These are phyloP conservation scores for Solanum etuberosum DNA, from an alignment of 257 asterid species.

Conservation along the genomic window DNA sequence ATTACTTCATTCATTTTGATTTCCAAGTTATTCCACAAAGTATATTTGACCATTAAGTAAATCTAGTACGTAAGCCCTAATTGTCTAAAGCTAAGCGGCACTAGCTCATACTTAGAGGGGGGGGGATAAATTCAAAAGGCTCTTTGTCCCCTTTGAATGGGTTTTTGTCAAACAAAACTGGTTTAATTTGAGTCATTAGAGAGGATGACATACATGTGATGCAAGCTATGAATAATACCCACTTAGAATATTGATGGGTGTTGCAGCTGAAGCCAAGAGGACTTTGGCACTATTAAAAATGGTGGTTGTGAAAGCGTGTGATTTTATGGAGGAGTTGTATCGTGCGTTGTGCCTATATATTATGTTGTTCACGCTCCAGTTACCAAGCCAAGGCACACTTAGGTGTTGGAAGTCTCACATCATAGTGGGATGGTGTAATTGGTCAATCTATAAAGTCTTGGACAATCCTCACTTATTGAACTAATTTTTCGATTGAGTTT, in stretches of 20 bases:
- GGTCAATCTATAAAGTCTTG: not conserved
- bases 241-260: not conserved
- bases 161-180: not conserved
- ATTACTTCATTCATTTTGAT: not conserved
- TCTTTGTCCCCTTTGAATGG: not conserved
- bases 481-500: not conserved
- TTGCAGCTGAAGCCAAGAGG: not conserved
- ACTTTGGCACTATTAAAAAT: not conserved
- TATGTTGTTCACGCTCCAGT: not conserved
- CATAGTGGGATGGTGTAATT: not conserved
- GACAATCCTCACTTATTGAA: not conserved
- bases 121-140: not conserved
- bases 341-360: not conserved
- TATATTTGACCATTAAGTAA: not conserved
- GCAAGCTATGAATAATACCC: not conserved
- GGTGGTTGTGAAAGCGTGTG: not conserved
- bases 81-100: not conserved
- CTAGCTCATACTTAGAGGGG: not conserved
- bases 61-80: not conserved
- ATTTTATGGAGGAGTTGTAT: not conserved
- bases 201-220: not conserved
- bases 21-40: not conserved
- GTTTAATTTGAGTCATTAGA: not conserved
- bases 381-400: not conserved
- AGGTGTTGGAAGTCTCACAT: not conserved